These are phyloP conservation scores for Botrytis elliptica DNA, from an alignment of 2,329 filamentous ascomycete species.

Conservation along the genomic window DNA sequence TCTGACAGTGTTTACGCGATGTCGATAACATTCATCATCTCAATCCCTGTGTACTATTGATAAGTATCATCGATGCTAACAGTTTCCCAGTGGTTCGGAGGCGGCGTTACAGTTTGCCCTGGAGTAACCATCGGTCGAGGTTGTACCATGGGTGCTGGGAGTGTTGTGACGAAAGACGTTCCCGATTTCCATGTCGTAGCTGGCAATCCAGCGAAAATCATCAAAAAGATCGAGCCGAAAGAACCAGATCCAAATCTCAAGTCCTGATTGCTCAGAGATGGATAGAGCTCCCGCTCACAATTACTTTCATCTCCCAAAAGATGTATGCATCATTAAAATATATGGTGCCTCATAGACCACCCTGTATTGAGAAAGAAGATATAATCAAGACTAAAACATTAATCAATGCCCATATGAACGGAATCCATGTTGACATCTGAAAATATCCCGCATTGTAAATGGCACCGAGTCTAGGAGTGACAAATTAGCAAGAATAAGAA, in stretches of 20 bases:
- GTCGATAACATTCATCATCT: not conserved
- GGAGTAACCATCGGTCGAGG: constrained; percentile 78
- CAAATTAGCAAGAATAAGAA: not conserved
- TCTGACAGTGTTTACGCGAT: not conserved
- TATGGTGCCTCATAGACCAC: constrained; percentile 53
- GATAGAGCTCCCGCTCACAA: not conserved
- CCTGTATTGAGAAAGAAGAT: constrained; percentile 70
- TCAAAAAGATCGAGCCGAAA: constrained; percentile 46
- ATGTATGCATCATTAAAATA: not conserved
- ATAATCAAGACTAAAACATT: constrained; percentile 66
- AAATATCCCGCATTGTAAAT: constrained; percentile 69
- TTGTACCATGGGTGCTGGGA: constrained; percentile 72
- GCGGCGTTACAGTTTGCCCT: constrained; percentile 67
- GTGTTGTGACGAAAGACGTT: constrained; percentile 79
- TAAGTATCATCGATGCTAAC: not conserved
- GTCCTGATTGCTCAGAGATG: not conserved
- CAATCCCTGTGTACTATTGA: not conserved
- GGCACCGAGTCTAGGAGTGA: constrained; percentile 50
- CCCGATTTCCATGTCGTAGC: constrained; percentile 60
- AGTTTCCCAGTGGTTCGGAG: constrained; percentile 61
- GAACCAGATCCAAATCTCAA: constrained; percentile 31
- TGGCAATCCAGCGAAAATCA: constrained; percentile 64
- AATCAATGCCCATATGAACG: constrained; percentile 66
- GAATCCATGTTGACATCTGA: constrained; percentile 73
- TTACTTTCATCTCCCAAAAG: not conserved